A percentile compares a stretch with the other conserved stretches of the same genome.
Conservation (phyloP, 2,329 filamentous ascomycete species). For the Colletotrichum sp. region DNA sequence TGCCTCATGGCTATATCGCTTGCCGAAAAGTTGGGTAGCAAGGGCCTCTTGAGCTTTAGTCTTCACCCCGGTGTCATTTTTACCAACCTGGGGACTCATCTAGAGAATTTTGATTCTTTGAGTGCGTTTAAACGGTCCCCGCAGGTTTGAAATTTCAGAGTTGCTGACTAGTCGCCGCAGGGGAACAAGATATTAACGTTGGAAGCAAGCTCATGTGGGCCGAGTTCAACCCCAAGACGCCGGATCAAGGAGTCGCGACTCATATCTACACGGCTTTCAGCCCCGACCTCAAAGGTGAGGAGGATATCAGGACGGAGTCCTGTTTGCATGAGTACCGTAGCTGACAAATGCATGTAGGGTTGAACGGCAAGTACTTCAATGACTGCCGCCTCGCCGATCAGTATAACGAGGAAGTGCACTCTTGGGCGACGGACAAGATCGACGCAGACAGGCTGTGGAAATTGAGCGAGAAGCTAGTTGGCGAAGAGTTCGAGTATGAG, state of each 20-base stretch:
- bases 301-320: background rate
- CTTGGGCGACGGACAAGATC: slow-evolving; percentile 28
- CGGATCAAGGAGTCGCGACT: slow-evolving; percentile 34
- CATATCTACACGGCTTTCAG: slow-evolving; percentile 38
- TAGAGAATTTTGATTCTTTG: slow-evolving; percentile 2
- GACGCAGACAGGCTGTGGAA: slow-evolving; percentile 38
- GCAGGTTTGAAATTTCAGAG: background rate
- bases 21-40: slow-evolving; percentile 32
- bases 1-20: slow-evolving; percentile 34
- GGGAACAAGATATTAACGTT: slow-evolving; percentile 27
- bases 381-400: slow-evolving; percentile 32
- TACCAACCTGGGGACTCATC: slow-evolving; percentile 20
- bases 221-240: slow-evolving; percentile 24
- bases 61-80: slow-evolving; percentile 36
- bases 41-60: slow-evolving; percentile 35
- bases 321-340: too few relatives aligned
- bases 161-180: background rate
- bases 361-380: slow-evolving; percentile 31
- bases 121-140: background rate
- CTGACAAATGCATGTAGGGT: background rate
- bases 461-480: slow-evolving; percentile 36
- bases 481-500: slow-evolving; percentile 31
- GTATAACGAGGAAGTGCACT: slow-evolving; percentile 27
- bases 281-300: background rate
- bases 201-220: slow-evolving; percentile 24